phyloP scores from a whole-genome alignment of 306 rosid species.

The Cercis canadensis region DNA sequence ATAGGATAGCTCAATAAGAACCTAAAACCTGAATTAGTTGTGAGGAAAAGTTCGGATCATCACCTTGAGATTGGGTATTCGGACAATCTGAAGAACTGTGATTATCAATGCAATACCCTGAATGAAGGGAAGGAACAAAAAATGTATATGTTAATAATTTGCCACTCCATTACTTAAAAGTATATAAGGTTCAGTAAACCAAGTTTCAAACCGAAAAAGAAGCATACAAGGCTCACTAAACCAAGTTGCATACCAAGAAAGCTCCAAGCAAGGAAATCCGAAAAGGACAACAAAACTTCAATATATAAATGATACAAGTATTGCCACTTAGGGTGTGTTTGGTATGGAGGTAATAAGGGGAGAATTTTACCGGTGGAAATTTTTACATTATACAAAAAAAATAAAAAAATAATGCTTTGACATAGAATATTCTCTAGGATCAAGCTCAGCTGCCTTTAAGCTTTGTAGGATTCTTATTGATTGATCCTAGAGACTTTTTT shows the following conservation, averaged over 20 bases:
- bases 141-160: constrained; percentile 29
- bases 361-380: too few species aligned
- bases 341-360: too few species aligned
- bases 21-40: constrained; percentile 14
- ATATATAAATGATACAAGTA: constrained; percentile 3
- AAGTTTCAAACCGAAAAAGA: too few species aligned
- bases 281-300: constrained; percentile 2
- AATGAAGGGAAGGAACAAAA: constrained; percentile 18
- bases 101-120: constrained; percentile 95
- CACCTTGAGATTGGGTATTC: constrained; percentile 98
- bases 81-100: constrained; percentile 98
- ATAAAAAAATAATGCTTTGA: too few species aligned
- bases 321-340: neutral
- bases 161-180: constrained; percentile 14
- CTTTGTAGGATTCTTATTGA: too few species aligned
- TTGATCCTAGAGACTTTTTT: too few species aligned
- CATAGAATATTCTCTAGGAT: too few species aligned
- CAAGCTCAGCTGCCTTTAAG: too few species aligned
- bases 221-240: constrained; percentile 12
- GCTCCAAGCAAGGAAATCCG: constrained; percentile 6
- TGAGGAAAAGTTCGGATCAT: constrained; percentile 24
- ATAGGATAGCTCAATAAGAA: neutral
- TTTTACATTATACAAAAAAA: too few species aligned
- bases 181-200: constrained; percentile 9
- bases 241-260: constrained; percentile 11